Evolutionary conservation across 2,329 filamentous ascomycete species (phyloP).

Genomic region (Sarocladiaceae sp.): DNA sequence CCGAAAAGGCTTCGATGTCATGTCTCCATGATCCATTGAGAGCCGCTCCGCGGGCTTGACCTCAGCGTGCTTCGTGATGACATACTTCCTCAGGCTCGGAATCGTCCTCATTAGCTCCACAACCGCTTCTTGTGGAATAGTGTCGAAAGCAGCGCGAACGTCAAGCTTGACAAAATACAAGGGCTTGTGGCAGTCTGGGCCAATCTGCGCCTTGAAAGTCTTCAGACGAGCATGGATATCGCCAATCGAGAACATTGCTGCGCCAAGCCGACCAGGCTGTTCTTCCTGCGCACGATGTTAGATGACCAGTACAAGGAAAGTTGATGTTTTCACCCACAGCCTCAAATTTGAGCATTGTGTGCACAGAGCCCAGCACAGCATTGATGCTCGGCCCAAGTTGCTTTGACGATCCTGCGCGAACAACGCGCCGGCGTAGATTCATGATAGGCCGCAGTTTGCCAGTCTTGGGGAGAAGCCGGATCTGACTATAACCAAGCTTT

Average conservation of each 20-base stretch:
- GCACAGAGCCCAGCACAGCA: constrained; percentile 60
- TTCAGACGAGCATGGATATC: constrained; percentile 73
- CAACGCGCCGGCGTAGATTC: constrained; percentile 61
- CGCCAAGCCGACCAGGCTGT: constrained; percentile 48
- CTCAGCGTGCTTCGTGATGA: constrained; percentile 67
- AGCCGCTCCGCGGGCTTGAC: constrained; percentile 44
- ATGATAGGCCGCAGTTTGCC: constrained; percentile 74
- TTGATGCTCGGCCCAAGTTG: constrained; percentile 35
- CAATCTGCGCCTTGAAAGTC: constrained; percentile 47
- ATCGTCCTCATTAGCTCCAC: constrained; percentile 58
- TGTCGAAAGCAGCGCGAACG: constrained; percentile 89
- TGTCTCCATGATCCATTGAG: constrained; percentile 14
- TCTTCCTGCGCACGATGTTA: constrained; percentile 12
- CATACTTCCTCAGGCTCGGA: constrained; percentile 56
- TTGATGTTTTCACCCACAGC: constrained; percentile 41
- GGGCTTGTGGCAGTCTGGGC: constrained; percentile 24
- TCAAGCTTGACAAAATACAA: constrained; percentile 92
- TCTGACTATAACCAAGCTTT: constrained; percentile 66
- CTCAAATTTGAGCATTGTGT: constrained; percentile 72
- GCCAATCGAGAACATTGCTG: constrained; percentile 72
- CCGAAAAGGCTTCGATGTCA: constrained; percentile 30
- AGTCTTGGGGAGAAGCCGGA: constrained; percentile 79
- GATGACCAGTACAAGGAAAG: neutral
- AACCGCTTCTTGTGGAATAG: constrained; percentile 76
- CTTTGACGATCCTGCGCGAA: constrained; percentile 36